Evolutionary conservation across 495 filamentous ascomycete genomes (phyloP).

Genomic region (Corynascus novoguineensis): DNA sequence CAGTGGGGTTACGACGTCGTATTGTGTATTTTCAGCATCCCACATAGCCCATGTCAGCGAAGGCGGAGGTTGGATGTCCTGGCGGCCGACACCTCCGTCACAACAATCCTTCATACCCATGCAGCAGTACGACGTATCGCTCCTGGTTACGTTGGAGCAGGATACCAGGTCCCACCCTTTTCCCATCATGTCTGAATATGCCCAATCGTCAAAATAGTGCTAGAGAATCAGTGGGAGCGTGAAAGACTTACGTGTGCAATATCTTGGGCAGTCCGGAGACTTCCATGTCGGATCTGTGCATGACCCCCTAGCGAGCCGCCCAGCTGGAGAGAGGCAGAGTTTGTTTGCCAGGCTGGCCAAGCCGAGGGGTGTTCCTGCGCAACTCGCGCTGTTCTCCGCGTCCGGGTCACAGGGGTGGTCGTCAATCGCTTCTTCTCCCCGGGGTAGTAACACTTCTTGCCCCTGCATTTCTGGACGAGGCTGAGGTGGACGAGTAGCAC

Average conservation of each 20-base stretch:
- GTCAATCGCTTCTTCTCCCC: neutral
- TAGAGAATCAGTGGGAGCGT: neutral
- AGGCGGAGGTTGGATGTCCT: neutral
- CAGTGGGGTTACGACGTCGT: neutral
- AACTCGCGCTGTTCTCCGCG: slow-evolving; percentile 2
- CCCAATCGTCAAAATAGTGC: too few species aligned
- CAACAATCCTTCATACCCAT: neutral
- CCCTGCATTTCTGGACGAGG: neutral
- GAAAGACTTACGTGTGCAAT: neutral
- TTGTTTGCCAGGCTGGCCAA: slow-evolving; percentile 1
- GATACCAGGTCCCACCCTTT: neutral
- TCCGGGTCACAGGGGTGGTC: slow-evolving; percentile 8
- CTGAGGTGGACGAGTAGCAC: neutral
- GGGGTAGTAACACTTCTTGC: neutral
- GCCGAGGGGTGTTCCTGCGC: neutral
- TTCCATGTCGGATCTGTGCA: slow-evolving; percentile 2
- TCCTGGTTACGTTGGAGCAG: neutral
- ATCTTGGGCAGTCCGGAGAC: neutral
- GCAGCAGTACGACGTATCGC: neutral
- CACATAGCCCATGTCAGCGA: neutral
- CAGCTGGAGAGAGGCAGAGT: neutral
- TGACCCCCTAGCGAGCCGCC: neutral
- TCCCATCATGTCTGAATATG: neutral
- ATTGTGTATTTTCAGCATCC: neutral
- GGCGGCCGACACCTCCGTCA: neutral